Conservation (phyloP, 306 rosid species). For the Senna tora region DNA sequence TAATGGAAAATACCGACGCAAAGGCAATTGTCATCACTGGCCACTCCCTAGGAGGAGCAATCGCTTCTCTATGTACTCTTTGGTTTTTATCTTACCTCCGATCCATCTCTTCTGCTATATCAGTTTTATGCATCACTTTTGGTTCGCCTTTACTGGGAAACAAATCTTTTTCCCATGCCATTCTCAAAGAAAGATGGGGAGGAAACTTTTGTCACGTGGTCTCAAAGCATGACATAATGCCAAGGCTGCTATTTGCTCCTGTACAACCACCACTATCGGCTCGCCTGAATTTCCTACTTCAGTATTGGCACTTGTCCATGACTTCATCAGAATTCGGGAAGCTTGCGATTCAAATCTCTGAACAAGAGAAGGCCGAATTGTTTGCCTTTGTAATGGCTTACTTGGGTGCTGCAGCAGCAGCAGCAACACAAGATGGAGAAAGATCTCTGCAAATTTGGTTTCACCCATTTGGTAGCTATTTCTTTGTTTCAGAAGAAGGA, state of each 20-base stretch:
- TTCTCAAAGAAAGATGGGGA: slow-evolving; percentile 74
- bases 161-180: slow-evolving; percentile 60
- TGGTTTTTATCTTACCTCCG: slow-evolving; percentile 71
- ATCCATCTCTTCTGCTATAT: slow-evolving; percentile 39
- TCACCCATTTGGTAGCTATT: slow-evolving; percentile 81
- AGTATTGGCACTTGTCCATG: slow-evolving; percentile 71
- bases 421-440: slow-evolving; percentile 47
- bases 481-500: slow-evolving; percentile 70
- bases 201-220: slow-evolving; percentile 81
- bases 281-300: slow-evolving; percentile 57
- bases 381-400: slow-evolving; percentile 43
- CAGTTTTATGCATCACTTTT: slow-evolving; percentile 72
- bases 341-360: slow-evolving; percentile 47
- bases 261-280: slow-evolving; percentile 43
- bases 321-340: slow-evolving; percentile 44
- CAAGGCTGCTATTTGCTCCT: slow-evolving; percentile 78
- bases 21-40: slow-evolving; percentile 85
- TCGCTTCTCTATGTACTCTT: slow-evolving; percentile 74
- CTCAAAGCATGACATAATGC: slow-evolving; percentile 82
- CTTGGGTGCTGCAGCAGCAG: slow-evolving; percentile 50
- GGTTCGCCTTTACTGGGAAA: slow-evolving; percentile 89
- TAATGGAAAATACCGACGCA: slow-evolving; percentile 46
- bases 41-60: slow-evolving; percentile 86
- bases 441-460: slow-evolving; percentile 37
- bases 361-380: slow-evolving; percentile 51